A percentile compares a stretch with the other conserved stretches of the same genome.
Conservation (phyloP, 257 asterid genomes). For the Solanum pimpinellifolium region DNA sequence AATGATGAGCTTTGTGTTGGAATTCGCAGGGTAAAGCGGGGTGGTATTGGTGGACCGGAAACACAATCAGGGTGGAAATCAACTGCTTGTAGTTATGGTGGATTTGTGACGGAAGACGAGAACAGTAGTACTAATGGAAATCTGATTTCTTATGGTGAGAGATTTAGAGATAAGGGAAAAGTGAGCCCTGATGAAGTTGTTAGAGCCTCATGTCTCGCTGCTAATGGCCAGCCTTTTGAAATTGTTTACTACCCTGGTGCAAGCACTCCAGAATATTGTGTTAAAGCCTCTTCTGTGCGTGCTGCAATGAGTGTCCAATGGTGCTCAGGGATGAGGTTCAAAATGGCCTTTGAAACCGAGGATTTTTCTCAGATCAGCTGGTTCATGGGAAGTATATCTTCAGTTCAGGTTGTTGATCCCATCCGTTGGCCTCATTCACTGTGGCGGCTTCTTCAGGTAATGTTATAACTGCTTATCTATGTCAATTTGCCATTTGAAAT, state of each 20-base stretch:
- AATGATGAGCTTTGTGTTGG: conserved; percentile 26
- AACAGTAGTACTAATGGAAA: conserved; percentile 18
- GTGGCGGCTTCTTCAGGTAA: conserved; percentile 21
- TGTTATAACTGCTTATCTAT: not conserved
- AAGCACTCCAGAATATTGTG: conserved; percentile 50
- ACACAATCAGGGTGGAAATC: conserved; percentile 33
- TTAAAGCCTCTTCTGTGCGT: conserved; percentile 42
- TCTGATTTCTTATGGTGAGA: conserved; percentile 12
- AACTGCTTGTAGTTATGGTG: conserved; percentile 18
- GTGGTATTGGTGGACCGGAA: conserved; percentile 30
- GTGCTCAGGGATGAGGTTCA: conserved; percentile 12
- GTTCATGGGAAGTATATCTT: conserved; percentile 13
- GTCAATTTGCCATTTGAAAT: not conserved
- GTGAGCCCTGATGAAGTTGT: conserved; percentile 33
- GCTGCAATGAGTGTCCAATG: conserved; percentile 30
- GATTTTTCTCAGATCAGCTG: conserved; percentile 14
- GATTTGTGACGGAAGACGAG: conserved; percentile 29
- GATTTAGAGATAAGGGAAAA: conserved; percentile 22
- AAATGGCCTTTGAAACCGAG: conserved; percentile 18
- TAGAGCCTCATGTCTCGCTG: conserved; percentile 38
- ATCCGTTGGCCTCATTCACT: conserved; percentile 14
- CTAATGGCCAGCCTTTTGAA: conserved; percentile 44
- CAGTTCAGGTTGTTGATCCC: conserved; percentile 12
- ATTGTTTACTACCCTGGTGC: conserved; percentile 45
- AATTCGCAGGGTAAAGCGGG: conserved; percentile 46